These are phyloP conservation scores for Obelidium mucronatum DNA, from an alignment of 192 early-diverging fungal genomes.

Conservation along the genomic window DNA sequence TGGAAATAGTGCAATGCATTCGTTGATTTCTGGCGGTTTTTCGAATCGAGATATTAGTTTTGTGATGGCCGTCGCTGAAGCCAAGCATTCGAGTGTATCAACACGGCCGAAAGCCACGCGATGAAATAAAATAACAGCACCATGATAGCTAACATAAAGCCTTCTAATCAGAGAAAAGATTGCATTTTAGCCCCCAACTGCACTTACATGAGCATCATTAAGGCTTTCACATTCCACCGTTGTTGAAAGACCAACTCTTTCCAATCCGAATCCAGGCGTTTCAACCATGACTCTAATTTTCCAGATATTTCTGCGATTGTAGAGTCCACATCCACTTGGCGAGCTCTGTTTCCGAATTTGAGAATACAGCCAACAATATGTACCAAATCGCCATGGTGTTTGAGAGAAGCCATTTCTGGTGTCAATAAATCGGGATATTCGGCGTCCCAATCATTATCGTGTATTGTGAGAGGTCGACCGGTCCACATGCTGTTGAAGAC, in stretches of 20 bases:
- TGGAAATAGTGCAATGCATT: constrained; percentile 26
- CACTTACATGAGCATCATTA: constrained; percentile 40
- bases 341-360: constrained; percentile 35
- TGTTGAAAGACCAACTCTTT: not conserved
- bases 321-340: constrained; percentile 19
- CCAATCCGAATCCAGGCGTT: constrained; percentile 18
- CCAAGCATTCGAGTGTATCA: too few relatives aligned
- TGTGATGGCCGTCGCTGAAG: too few relatives aligned
- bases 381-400: constrained; percentile 32
- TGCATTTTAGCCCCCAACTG: too few relatives aligned
- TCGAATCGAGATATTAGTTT: constrained; percentile 9
- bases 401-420: too few relatives aligned
- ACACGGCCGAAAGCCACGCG: constrained; percentile 18
- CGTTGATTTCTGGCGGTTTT: not conserved
- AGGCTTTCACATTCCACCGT: constrained; percentile 28
- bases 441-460: too few relatives aligned
- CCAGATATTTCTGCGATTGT: not conserved
- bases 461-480: too few relatives aligned
- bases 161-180: too few relatives aligned
- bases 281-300: constrained; percentile 3
- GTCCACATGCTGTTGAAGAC: too few relatives aligned
- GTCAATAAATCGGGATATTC: too few relatives aligned
- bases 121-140: constrained; percentile 35
- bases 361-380: constrained; percentile 23
- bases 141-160: too few relatives aligned